Percentiles rank a stretch among this genome's conserved stretches.
These are phyloP conservation scores for Conticribra weissflogii DNA, from an alignment of 108 stramenopile genomes.

Conservation along the genomic window DNA sequence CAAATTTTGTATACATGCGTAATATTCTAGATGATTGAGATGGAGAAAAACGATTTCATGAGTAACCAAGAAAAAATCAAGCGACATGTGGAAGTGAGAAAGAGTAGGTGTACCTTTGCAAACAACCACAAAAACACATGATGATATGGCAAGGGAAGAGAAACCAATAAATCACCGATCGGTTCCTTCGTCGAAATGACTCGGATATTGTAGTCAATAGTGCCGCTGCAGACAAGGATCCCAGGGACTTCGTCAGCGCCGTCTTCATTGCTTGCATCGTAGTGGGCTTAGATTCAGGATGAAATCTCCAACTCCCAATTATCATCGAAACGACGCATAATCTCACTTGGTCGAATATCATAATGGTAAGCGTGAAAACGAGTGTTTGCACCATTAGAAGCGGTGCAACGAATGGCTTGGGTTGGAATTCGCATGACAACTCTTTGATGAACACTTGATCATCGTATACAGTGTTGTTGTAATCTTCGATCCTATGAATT, in stretches of 20 bases:
- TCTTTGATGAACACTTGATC: neutral
- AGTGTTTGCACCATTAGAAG: neutral
- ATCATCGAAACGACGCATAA: neutral
- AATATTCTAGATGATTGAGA: no score
- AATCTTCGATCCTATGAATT: no score
- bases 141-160: neutral
- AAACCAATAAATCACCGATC: neutral
- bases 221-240: neutral
- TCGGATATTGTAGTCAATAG: neutral
- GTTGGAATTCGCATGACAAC: neutral
- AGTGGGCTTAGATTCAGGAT: neutral
- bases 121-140: neutral
- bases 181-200: neutral
- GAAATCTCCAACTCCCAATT: neutral
- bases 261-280: neutral
- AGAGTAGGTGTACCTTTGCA: no score
- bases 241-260: neutral
- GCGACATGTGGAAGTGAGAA: no score
- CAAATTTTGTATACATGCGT: neutral
- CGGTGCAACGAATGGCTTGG: neutral
- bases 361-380: neutral
- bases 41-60: no score
- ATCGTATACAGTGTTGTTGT: neutral
- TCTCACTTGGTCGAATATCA: neutral
- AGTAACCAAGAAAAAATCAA: no score